These are phyloP conservation scores for Penicillium janthinellum DNA, from an alignment of 2,329 filamentous ascomycete species.

Conservation along the genomic window DNA sequence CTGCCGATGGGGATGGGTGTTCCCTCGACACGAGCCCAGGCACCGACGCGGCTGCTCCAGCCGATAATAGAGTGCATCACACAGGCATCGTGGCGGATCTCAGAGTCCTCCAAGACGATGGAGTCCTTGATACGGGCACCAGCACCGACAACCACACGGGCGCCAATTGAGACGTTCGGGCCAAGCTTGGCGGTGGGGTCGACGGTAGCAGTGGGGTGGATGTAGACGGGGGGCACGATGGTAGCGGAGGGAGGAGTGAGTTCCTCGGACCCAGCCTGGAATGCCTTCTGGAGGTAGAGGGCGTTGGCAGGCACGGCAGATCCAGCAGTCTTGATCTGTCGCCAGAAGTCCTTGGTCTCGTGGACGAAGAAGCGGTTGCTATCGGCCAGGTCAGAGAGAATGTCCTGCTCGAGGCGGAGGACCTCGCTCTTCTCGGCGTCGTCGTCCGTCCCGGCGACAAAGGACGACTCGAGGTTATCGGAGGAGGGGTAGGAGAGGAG, in stretches of 20 bases:
- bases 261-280: slow-evolving; percentile 78
- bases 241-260: slow-evolving; percentile 80
- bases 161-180: slow-evolving; percentile 93
- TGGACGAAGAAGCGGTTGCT: slow-evolving; percentile 98
- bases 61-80: slow-evolving; percentile 95
- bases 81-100: slow-evolving; percentile 96
- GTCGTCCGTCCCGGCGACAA: slow-evolving; percentile 68
- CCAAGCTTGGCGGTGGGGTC: slow-evolving; percentile 96
- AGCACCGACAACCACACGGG: slow-evolving; percentile 79
- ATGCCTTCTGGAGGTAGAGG: slow-evolving; percentile 91
- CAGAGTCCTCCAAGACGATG: slow-evolving; percentile 90
- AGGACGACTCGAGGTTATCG: slow-evolving; percentile 79
- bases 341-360: slow-evolving; percentile 99
- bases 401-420: slow-evolving; percentile 94
- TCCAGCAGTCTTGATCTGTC: slow-evolving; percentile 98
- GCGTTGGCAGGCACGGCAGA: slow-evolving; percentile 96
- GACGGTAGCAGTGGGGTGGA: slow-evolving; percentile 86
- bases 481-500: slow-evolving; percentile 94
- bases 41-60: slow-evolving; percentile 92
- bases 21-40: slow-evolving; percentile 97
- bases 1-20: slow-evolving; percentile 84
- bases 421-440: slow-evolving; percentile 78
- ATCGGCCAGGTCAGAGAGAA: slow-evolving; percentile 91
- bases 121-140: slow-evolving; percentile 93
- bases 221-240: slow-evolving; percentile 90